phyloP scores from a whole-genome alignment of 2,329 filamentous ascomycete species.

The Sporothrix pallida region DNA sequence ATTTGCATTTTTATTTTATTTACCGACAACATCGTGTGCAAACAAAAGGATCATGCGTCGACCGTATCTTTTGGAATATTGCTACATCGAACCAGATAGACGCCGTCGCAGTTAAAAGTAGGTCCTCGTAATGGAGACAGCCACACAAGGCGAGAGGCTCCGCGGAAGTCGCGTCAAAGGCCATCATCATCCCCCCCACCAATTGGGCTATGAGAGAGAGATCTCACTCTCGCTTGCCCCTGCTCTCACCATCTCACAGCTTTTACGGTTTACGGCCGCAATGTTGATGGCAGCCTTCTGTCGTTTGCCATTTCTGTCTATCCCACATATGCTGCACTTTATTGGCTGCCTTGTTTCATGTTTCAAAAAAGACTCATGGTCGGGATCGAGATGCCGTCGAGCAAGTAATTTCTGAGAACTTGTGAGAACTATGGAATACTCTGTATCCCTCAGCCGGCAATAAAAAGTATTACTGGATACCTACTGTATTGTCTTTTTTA shows the following conservation, averaged over 20 bases:
- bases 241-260: neutral
- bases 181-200: neutral
- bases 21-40: too few relatives aligned
- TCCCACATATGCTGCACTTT: too few relatives aligned
- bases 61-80: too few relatives aligned
- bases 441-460: neutral
- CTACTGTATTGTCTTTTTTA: neutral
- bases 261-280: neutral
- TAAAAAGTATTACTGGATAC: neutral
- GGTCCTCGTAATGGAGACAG: too few relatives aligned
- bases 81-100: too few relatives aligned
- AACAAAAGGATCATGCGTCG: too few relatives aligned
- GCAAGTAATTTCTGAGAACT: neutral
- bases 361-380: neutral
- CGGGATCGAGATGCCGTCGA: neutral
- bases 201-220: neutral
- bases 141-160: neutral
- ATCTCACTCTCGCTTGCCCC: constrained; percentile 7
- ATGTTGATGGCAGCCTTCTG: neutral
- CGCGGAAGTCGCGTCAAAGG: neutral
- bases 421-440: neutral
- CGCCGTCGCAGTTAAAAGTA: too few relatives aligned
- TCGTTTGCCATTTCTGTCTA: neutral
- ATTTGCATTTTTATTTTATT: too few relatives aligned
- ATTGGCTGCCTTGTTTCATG: neutral